Conservation (phyloP, 2,329 filamentous ascomycete genomes). For the Neonectria hederae region DNA sequence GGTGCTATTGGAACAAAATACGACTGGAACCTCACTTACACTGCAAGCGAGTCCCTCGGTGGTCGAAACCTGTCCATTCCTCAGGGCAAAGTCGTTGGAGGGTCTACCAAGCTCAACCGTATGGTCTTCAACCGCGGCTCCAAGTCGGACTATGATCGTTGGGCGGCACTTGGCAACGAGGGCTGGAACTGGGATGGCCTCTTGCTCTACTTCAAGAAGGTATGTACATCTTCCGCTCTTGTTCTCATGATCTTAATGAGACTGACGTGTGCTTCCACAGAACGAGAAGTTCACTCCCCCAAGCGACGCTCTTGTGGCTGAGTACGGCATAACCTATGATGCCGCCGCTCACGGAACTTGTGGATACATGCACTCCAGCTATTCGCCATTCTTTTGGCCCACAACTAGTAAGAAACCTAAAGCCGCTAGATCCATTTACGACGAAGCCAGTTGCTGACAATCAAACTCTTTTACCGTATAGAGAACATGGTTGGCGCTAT, state of each 20-base stretch:
- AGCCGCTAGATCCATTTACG: background rate
- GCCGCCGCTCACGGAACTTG: slow-evolving; percentile 25
- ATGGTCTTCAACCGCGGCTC: slow-evolving; percentile 51
- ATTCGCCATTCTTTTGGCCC: slow-evolving; percentile 38
- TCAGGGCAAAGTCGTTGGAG: slow-evolving; percentile 51
- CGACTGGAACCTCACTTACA: slow-evolving; percentile 36
- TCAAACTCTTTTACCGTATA: background rate
- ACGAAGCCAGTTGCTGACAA: background rate
- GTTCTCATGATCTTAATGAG: no score
- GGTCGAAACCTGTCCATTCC: slow-evolving; percentile 29
- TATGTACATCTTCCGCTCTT: background rate
- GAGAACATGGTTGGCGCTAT: slow-evolving; percentile 29
- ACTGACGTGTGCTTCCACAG: background rate
- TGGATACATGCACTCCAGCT: slow-evolving; percentile 31
- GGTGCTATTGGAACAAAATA: slow-evolving; percentile 38
- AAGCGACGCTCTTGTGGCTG: slow-evolving; percentile 14
- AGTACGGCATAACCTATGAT: slow-evolving; percentile 32
- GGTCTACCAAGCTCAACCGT: slow-evolving; percentile 53
- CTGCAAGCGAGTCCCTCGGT: slow-evolving; percentile 17
- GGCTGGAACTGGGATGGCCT: slow-evolving; percentile 52
- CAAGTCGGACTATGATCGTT: slow-evolving; percentile 54
- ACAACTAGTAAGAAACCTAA: slow-evolving; percentile 30
- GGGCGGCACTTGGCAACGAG: slow-evolving; percentile 56
- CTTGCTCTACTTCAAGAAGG: slow-evolving; percentile 57
- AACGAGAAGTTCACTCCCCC: slow-evolving; percentile 32